Evolutionary conservation across 345 rosid genomes (phyloP), one percentile per base, ranked within the genome.

Genomic region (Eutrema japonicum): DNA sequence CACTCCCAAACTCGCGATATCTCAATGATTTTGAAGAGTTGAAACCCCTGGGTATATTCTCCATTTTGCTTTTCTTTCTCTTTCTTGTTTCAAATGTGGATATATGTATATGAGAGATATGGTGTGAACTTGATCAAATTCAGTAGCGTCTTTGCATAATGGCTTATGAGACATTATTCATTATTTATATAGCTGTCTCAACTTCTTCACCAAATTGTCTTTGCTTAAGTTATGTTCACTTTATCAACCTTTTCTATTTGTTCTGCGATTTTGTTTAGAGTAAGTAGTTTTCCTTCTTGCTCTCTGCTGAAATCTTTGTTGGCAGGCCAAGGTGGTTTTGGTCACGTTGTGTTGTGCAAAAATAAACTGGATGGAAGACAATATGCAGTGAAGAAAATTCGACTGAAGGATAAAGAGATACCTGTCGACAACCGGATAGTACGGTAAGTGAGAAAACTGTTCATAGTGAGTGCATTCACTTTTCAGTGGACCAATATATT

Each of bases 311-410:
- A 46, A 79, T 38, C 58, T 51, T 60, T 73, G 32, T 16, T 66
- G 55, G 70, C 78, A 94, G 98, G 98, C 63, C 98, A 89, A 76
- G 98, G 98, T 66, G 96, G 96, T 75, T 94, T 94, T 70, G 98
- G 95, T 50, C 95, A 86, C 72, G 98, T 94, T 70, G 93, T 94
- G 5, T 75, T 94, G 42, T 91, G 98, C 84, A 89, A 91, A 86
- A 94, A 94, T 84, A 94, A 94, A 80, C 79, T 94, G 70, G 98
- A 94, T 80, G 98, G 98, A 75, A 91, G 98, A 70, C 97, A 94
- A 58, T 94, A 94, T 82, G 98, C 98, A 2, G 87, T 94, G 72
- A 94, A 94, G 85, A 94, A 94, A 85, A 91, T 94, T 77, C 90
- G 89, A 68, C 89, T 89, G 54, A 94, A 85, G 89, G 98, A 91